Conservation (phyloP, 2,329 filamentous ascomycete species). For the Nannizziopsis arthrosporioides region DNA sequence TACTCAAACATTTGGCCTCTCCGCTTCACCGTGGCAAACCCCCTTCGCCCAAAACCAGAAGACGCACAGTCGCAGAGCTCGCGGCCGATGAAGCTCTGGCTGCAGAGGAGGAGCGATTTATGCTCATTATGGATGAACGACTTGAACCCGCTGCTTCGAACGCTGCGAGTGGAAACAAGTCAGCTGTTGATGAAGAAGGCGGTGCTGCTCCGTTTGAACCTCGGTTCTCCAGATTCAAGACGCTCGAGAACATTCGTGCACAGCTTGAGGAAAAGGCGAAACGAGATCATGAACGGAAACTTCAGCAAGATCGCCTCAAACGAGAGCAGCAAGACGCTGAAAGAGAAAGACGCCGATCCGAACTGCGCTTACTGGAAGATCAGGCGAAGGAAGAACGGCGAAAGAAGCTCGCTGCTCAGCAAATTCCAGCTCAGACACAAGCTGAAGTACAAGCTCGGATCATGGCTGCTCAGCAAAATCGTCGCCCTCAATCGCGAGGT, state of each 20-base stretch:
- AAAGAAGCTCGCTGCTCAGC: conserved; percentile 35
- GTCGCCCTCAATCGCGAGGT: conserved; percentile 40
- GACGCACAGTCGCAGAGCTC: conserved; percentile 88
- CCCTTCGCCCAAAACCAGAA: conserved; percentile 76
- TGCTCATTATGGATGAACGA: conserved; percentile 84
- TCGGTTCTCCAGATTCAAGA: conserved; percentile 83
- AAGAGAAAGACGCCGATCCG: conserved; percentile 37
- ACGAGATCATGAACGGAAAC: conserved; percentile 37
- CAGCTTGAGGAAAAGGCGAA: conserved; percentile 59
- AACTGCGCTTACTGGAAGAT: conserved; percentile 36
- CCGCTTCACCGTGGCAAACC: conserved; percentile 65
- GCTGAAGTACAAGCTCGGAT: conserved; percentile 31
- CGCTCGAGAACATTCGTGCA: conserved; percentile 70
- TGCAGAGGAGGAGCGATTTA: conserved; percentile 78
- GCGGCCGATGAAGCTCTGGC: conserved; percentile 88
- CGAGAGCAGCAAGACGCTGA: conserved; percentile 39
- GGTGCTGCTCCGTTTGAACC: conserved; percentile 66
- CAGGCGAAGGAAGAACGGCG: conserved; percentile 31
- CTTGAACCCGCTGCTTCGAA: conserved; percentile 49
- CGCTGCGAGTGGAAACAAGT: conserved; percentile 46
- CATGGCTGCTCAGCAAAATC: conserved; percentile 33
- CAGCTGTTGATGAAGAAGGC: conserved; percentile 62
- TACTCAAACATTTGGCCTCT: conserved; percentile 62
- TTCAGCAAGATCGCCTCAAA: conserved; percentile 40
- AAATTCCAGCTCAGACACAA: conserved; percentile 38